Base-by-base conservation (phyloP, 2,329 filamentous ascomycete species). In the Dactylellina parvicollis region DNA sequence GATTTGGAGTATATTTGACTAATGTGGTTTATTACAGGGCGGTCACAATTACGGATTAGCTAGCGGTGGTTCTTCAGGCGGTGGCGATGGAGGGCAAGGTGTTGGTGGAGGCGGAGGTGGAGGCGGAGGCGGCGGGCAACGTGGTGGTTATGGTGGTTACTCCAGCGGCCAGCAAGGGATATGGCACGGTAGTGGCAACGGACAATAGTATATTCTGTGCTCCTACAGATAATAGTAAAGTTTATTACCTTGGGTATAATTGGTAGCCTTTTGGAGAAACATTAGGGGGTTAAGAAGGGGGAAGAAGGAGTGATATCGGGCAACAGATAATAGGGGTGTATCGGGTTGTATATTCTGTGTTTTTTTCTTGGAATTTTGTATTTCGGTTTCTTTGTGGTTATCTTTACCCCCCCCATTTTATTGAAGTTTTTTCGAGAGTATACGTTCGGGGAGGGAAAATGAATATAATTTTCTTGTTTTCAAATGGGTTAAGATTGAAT, bases 1-100 rank as follows among this genome's bases (percentile, higher is more conserved):
- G 28, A 18, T 50, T 50, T n/a, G 20, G n/a, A 8, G 10, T 44
- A 20, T 44, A 42, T 14, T 30, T 5, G 14, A 28, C 32, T 40
- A 56, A 42, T 14, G 38, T 18, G 5, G n/a, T 34, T 54, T 42
- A 1, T 12, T 34, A 22, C 49, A 74, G 74, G 69, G 69, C n/a
- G 62, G 69, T 24, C 74, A 73, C 62, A 74, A 74, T 54, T 74
- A 67, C 24, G 69, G 56, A 60, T n/a, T 64, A 36, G 36, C 61
- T 42, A 24, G n/a, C n/a, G n/a, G 57, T 16, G 66, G 57, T 24
- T 59, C 56, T 34, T 38, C 59, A 14, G 54, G 54, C 47, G 60
- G 46, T 32, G 28, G 59, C 18, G 55, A 47, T 34, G 55, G 70
- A 4, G 42, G 60, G n/a, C n/a, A n/a, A 4, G 50, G 36, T 9